phyloP scores from a whole-genome alignment of 495 filamentous ascomycete genomes.

The Penicillium verhagenii region DNA sequence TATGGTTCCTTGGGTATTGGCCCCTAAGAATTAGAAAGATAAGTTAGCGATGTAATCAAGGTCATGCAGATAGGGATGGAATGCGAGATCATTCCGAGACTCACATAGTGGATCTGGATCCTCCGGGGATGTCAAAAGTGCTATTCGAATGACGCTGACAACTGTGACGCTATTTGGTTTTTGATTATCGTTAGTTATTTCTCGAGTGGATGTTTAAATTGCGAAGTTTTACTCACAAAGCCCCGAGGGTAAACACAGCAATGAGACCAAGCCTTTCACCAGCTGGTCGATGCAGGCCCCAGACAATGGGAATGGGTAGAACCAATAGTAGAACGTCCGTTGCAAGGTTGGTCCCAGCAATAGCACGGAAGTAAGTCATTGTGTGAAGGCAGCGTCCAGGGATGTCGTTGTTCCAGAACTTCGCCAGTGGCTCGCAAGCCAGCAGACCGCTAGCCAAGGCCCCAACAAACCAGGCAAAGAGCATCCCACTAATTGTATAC shows the following conservation, averaged over 20 bases:
- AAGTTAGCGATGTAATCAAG: neutral
- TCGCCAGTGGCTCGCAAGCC: conserved; percentile 14
- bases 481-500: neutral
- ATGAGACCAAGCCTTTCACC: conserved; percentile 25
- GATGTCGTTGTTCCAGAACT: conserved; percentile 9
- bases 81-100: neutral
- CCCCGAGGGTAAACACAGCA: conserved; percentile 17
- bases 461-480: conserved; percentile 5
- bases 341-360: conserved; percentile 20
- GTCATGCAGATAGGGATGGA: neutral
- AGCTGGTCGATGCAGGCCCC: conserved; percentile 19
- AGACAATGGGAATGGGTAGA: conserved; percentile 30
- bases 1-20: neutral
- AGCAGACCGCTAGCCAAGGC: conserved; percentile 13
- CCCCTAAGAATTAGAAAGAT: neutral
- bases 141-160: neutral
- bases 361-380: conserved; percentile 6
- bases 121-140: neutral
- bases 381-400: conserved; percentile 8
- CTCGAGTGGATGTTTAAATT: neutral
- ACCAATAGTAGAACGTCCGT: conserved; percentile 31
- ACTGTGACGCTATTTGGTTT: neutral
- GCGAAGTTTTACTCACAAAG: neutral
- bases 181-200: neutral
- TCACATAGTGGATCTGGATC: conserved; percentile 1